Percentiles rank a stretch among this genome's conserved stretches.
Evolutionary conservation across 768 basidiomycete species (phyloP).

Genomic region (Fibroporia radiculosa): DNA sequence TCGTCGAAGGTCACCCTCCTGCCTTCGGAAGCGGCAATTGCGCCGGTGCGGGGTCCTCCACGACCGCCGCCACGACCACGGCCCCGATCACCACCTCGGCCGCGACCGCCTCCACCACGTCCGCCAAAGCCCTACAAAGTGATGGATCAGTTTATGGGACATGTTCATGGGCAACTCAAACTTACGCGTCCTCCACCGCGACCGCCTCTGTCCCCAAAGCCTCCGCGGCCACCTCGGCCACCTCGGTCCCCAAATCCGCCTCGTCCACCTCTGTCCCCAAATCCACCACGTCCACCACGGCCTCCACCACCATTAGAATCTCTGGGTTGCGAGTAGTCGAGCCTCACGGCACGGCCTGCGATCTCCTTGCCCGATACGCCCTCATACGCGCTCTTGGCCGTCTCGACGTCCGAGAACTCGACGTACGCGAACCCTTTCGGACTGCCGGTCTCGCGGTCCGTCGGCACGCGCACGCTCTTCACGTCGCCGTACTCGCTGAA

Average conservation of each 20-base stretch:
- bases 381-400: conserved; percentile 75
- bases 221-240: conserved; percentile 28
- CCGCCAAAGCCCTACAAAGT: conserved; percentile 30
- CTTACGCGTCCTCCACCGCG: conserved; percentile 27
- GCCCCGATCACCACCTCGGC: conserved; percentile 29
- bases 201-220: conserved; percentile 36
- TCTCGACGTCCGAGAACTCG: conserved; percentile 77
- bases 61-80: conserved; percentile 35
- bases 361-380: conserved; percentile 65
- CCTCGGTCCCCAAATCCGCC: conserved; percentile 36
- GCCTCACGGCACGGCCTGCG: conserved; percentile 70
- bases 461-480: conserved; percentile 83
- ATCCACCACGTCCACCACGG: conserved; percentile 27
- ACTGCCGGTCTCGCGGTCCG: conserved; percentile 83
- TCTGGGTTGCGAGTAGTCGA: conserved; percentile 84
- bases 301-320: conserved; percentile 50
- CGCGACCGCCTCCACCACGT: conserved; percentile 34
- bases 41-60: conserved; percentile 50
- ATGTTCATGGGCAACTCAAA: conserved; percentile 14
- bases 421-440: conserved; percentile 98
- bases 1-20: conserved; percentile 53
- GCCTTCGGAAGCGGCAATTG: conserved; percentile 56
- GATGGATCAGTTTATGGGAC: too few relatives aligned
- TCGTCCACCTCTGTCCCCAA: conserved; percentile 28
- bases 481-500: conserved; percentile 85